phyloP scores from a whole-genome alignment of 257 asterid genomes.

The Solanum piurae region DNA sequence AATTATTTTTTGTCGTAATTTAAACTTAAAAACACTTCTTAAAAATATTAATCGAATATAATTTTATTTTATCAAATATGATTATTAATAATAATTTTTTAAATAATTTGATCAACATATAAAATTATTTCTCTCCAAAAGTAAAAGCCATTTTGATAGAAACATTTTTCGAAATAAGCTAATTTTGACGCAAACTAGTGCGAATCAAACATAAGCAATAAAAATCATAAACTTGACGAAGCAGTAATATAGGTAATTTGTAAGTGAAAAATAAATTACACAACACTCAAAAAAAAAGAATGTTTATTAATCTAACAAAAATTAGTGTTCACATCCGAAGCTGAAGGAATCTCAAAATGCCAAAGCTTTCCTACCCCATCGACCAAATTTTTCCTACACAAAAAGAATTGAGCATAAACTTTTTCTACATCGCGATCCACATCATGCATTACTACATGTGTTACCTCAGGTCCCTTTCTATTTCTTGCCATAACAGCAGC shows the following conservation, averaged over 20 bases:
- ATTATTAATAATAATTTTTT: too few species aligned
- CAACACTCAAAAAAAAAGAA: neutral
- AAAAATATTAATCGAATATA: too few species aligned
- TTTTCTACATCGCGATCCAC: constrained; percentile 75
- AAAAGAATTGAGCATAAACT: constrained; percentile 47
- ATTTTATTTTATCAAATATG: too few species aligned
- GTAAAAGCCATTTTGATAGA: neutral
- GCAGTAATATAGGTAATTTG: too few species aligned
- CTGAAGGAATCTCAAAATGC: constrained; percentile 67
- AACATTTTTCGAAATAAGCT: too few species aligned
- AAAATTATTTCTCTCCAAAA: neutral
- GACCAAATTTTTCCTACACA: constrained; percentile 55
- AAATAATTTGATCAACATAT: too few species aligned
- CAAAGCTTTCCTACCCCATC: constrained; percentile 51
- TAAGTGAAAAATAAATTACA: neutral
- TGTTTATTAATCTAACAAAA: constrained; percentile 29
- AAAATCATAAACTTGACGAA: neutral
- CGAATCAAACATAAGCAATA: neutral
- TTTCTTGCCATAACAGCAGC: constrained; percentile 86
- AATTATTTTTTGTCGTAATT: too few species aligned
- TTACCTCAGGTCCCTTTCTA: constrained; percentile 46
- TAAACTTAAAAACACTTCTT: too few species aligned
- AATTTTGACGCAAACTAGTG: neutral
- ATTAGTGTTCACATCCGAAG: neutral
- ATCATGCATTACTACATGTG: constrained; percentile 76